Evolutionary conservation across 1,139 yeast species (phyloP).

Genomic region (Hansenula lynferdii): DNA sequence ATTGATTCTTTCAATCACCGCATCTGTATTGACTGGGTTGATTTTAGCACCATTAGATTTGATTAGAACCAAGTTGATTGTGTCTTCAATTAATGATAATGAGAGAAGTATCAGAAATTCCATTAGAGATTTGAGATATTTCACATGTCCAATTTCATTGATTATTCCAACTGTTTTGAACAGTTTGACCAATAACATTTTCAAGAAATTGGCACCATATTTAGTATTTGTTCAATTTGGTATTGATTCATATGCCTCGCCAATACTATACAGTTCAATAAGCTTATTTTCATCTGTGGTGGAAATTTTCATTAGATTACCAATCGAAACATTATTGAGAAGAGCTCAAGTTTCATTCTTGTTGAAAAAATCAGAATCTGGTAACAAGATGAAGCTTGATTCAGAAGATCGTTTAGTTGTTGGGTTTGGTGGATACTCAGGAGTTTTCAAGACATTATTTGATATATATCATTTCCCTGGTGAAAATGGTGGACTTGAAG

Average conservation of each 20-base stretch:
- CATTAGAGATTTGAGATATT: slow-evolving; percentile 32
- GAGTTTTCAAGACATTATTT: slow-evolving; percentile 47
- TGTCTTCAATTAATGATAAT: slow-evolving; percentile 40
- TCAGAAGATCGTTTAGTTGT: slow-evolving; percentile 46
- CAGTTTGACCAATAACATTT: slow-evolving; percentile 55
- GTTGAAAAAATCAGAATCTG: slow-evolving; percentile 25
- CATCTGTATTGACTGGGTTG: slow-evolving; percentile 72
- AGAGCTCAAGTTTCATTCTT: slow-evolving; percentile 77
- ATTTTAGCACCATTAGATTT: slow-evolving; percentile 78
- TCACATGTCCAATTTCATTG: slow-evolving; percentile 51
- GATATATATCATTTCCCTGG: slow-evolving; percentile 36
- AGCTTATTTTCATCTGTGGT: slow-evolving; percentile 50
- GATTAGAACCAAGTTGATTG: slow-evolving; percentile 70
- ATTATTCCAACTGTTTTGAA: slow-evolving; percentile 55
- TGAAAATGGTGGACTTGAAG: slow-evolving; percentile 37
- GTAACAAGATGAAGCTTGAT: slow-evolving; percentile 26
- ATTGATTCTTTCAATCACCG: slow-evolving; percentile 60
- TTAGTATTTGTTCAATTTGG: slow-evolving; percentile 60
- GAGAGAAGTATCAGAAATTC: slow-evolving; percentile 31
- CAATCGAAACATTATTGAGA: slow-evolving; percentile 80
- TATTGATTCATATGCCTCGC: slow-evolving; percentile 64
- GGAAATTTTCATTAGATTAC: slow-evolving; percentile 74
- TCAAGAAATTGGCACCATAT: slow-evolving; percentile 71
- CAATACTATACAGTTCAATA: slow-evolving; percentile 50
- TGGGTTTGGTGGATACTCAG: slow-evolving; percentile 46